These are phyloP conservation scores for Chalciporus pseudorubinellus DNA, from an alignment of 768 basidiomycete species.

Conservation along the genomic window DNA sequence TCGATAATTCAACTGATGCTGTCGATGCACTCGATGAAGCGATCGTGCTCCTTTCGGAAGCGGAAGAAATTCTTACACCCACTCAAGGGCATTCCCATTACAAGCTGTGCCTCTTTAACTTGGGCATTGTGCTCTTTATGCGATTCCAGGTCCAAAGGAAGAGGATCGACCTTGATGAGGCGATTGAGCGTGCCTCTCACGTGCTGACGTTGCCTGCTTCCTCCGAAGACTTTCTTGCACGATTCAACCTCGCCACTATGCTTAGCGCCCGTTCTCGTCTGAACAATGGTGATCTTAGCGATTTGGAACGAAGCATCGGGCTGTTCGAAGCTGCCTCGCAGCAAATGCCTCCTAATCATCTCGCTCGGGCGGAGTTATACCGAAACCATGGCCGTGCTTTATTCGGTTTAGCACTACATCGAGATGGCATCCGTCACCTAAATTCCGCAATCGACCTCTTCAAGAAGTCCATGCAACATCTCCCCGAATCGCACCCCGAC, in stretches of 20 bases:
- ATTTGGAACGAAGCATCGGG: slow-evolving; percentile 16
- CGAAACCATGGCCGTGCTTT: slow-evolving; percentile 13
- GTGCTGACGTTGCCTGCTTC: slow-evolving; percentile 11
- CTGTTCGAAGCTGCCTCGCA: slow-evolving; percentile 8
- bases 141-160: slow-evolving; percentile 14
- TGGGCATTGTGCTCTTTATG: slow-evolving; percentile 11
- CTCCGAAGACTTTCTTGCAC: slow-evolving; percentile 4
- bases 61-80: slow-evolving; percentile 11
- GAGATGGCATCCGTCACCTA: not conserved
- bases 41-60: slow-evolving; percentile 21
- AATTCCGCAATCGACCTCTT: slow-evolving; percentile 3
- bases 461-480: slow-evolving; percentile 1
- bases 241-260: slow-evolving; percentile 6
- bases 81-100: slow-evolving; percentile 2
- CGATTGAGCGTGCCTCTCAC: slow-evolving; percentile 9
- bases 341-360: slow-evolving; percentile 15
- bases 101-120: slow-evolving; percentile 6
- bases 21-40: slow-evolving; percentile 22
- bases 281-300: not conserved
- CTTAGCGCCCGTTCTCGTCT: slow-evolving; percentile 11
- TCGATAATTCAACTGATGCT: not conserved
- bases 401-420: not conserved
- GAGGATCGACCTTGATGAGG: slow-evolving; percentile 14
- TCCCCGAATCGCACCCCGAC: slow-evolving; percentile 15
- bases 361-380: slow-evolving; percentile 1